These are phyloP conservation scores for Leptographium radiaticola DNA, from an alignment of 2,329 filamentous ascomycete genomes.

Conservation along the genomic window DNA sequence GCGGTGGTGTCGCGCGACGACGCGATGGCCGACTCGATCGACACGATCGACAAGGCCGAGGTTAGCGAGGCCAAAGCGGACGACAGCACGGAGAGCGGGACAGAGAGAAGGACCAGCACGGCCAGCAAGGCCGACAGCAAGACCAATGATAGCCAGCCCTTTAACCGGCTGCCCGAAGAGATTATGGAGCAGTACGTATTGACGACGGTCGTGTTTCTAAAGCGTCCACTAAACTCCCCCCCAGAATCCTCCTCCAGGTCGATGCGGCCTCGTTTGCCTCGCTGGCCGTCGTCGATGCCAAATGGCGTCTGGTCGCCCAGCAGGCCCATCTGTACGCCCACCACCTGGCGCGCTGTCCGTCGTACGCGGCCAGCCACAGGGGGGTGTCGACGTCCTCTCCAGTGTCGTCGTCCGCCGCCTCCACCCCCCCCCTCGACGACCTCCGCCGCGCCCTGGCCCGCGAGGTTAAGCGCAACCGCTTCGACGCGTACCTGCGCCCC, in stretches of 20 bases:
- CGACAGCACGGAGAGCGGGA: too few relatives aligned
- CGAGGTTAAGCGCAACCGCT: conserved; percentile 65
- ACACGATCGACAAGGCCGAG: too few relatives aligned
- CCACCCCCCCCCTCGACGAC: conserved; percentile 31
- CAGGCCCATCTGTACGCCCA: conserved; percentile 48
- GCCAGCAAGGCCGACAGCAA: not conserved
- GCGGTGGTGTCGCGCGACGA: too few relatives aligned
- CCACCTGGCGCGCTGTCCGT: conserved; percentile 48
- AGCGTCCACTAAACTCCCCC: not conserved
- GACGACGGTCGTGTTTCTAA: conserved; percentile 1
- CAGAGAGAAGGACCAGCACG: too few relatives aligned
- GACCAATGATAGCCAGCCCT: conserved; percentile 19
- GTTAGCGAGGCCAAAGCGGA: too few relatives aligned
- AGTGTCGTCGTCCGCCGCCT: too few relatives aligned
- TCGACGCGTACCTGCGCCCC: conserved; percentile 62
- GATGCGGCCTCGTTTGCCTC: conserved; percentile 55
- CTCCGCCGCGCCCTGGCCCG: conserved; percentile 54
- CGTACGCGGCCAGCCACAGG: conserved; percentile 38
- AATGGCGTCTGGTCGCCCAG: conserved; percentile 52
- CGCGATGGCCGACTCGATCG: too few relatives aligned
- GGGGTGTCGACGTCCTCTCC: conserved; percentile 16
- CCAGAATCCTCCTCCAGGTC: conserved; percentile 46
- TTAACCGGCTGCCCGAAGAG: conserved; percentile 50
- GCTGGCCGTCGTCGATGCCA: conserved; percentile 49
- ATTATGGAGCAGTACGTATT: conserved; percentile 53